Base-by-base conservation (phyloP, 495 filamentous ascomycete species). In the Penicillium macrosclerotiorum region DNA sequence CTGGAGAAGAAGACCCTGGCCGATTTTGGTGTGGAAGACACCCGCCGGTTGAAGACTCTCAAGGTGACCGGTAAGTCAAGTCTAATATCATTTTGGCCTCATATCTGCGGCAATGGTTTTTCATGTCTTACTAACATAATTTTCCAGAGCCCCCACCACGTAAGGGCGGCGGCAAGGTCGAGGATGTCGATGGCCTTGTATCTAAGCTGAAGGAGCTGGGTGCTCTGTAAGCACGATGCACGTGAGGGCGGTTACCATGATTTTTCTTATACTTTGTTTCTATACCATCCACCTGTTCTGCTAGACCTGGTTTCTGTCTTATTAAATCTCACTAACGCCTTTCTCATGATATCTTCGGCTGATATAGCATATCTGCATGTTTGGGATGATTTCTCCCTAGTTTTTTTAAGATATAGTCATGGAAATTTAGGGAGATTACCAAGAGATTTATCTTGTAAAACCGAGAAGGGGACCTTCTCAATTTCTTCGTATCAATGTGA, bases 81-180 rank as follows among this genome's bases (percentile, higher is more conserved):
- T 12, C 2, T 41, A 23, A 41, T 23, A n/a, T n/a, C n/a, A n/a
- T n/a, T n/a, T n/a, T n/a, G n/a, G n/a, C n/a, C n/a, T n/a, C n/a
- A n/a, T n/a, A n/a, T n/a, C n/a, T n/a, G n/a, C n/a, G n/a, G n/a
- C n/a, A n/a, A n/a, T n/a, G n/a, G n/a, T n/a, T n/a, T n/a, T n/a
- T n/a, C n/a, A n/a, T n/a, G n/a, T n/a, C n/a, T n/a, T n/a, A n/a
- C 63, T 75, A 43, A 70, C 42, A 45, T 13, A 37, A 44, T 18
- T 38, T 64, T 54, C 25, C 56, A 88, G 93, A 97, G 75, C 93
- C 93, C 40, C 81, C 90, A 22, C 72, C 88, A 35, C 78, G 93
- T 65, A 80, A 96, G 72, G 93, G 94, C 30, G 93, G 93, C 55
- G 89, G 89, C 49, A 97, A 95, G 79, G 94, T 97, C 24, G 89